Conservation (phyloP, 2,329 filamentous ascomycete species). For the Verticillium dahliae region DNA sequence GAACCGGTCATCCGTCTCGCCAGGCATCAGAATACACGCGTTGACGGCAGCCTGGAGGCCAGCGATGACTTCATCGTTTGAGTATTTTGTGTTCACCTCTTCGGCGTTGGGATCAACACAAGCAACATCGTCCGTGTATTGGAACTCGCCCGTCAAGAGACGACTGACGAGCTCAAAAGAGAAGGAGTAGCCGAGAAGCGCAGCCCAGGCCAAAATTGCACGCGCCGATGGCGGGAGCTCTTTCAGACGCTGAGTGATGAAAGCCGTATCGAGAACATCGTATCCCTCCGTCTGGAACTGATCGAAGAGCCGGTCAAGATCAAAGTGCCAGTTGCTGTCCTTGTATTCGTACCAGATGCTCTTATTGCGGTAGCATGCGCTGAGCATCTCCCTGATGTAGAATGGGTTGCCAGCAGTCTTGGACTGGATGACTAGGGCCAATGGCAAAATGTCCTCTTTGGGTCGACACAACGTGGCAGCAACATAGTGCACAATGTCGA, state of each 20-base stretch:
- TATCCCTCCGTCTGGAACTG: constrained; percentile 76
- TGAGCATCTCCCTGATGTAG: constrained; percentile 85
- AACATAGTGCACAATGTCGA: constrained; percentile 77
- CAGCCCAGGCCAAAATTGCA: constrained; percentile 78
- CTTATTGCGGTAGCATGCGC: constrained; percentile 76
- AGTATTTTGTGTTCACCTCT: constrained; percentile 39
- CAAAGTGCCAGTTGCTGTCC: constrained; percentile 74
- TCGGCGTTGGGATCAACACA: constrained; percentile 17
- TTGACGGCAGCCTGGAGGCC: constrained; percentile 67
- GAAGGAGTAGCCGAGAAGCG: constrained; percentile 74
- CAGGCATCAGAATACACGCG: constrained; percentile 68
- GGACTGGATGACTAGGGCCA: constrained; percentile 81
- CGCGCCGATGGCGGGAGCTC: constrained; percentile 71
- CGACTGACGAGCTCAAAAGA: constrained; percentile 75
- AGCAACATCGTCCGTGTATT: constrained; percentile 46
- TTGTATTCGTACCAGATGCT: constrained; percentile 91
- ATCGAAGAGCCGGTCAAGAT: constrained; percentile 78
- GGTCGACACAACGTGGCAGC: constrained; percentile 71
- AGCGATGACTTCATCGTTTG: constrained; percentile 62
- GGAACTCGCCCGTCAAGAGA: constrained; percentile 69
- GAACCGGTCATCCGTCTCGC: constrained; percentile 80
- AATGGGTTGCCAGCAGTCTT: constrained; percentile 87
- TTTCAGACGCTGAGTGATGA: constrained; percentile 69
- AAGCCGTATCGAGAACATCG: constrained; percentile 73
- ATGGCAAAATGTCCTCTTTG: constrained; percentile 64